Conservation (phyloP, 805 yeast genomes). For the Ogataea ramenticola region DNA sequence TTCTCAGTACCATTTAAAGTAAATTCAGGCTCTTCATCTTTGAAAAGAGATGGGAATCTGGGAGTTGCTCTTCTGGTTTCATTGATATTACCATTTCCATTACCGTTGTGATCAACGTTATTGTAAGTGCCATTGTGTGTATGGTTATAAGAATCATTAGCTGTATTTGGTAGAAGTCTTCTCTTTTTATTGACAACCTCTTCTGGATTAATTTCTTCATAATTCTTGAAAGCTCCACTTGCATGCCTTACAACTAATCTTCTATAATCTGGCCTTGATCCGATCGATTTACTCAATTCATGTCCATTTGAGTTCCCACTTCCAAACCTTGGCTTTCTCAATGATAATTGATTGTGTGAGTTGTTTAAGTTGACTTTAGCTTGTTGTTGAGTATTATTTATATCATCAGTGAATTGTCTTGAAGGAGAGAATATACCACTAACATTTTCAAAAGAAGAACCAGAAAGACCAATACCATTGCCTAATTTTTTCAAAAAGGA, state of each 20-base stretch:
- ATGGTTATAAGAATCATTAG: neutral
- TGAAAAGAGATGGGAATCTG: neutral
- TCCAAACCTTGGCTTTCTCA: conserved; percentile 1
- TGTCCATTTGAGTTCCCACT: too few relatives aligned
- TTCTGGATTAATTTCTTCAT: conserved; percentile 24
- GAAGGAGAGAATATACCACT: conserved; percentile 25
- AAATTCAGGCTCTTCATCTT: neutral
- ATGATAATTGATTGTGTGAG: neutral
- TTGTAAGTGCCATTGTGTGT: neutral
- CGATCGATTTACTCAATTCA: conserved; percentile 1
- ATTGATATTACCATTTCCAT: neutral
- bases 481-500: conserved; percentile 14
- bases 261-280: conserved; percentile 17
- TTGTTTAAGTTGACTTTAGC: neutral
- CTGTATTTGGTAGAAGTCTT: neutral
- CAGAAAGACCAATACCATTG: conserved; percentile 13
- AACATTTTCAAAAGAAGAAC: conserved; percentile 17
- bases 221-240: conserved; percentile 18
- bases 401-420: neutral
- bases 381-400: neutral
- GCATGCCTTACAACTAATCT: conserved; percentile 19
- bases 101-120: conserved; percentile 5
- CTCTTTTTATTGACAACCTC: conserved; percentile 16
- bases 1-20: neutral
- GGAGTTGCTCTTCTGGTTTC: conserved; percentile 8